phyloP scores from a whole-genome alignment of 441 rosid genomes.

The Hura crepitans region DNA sequence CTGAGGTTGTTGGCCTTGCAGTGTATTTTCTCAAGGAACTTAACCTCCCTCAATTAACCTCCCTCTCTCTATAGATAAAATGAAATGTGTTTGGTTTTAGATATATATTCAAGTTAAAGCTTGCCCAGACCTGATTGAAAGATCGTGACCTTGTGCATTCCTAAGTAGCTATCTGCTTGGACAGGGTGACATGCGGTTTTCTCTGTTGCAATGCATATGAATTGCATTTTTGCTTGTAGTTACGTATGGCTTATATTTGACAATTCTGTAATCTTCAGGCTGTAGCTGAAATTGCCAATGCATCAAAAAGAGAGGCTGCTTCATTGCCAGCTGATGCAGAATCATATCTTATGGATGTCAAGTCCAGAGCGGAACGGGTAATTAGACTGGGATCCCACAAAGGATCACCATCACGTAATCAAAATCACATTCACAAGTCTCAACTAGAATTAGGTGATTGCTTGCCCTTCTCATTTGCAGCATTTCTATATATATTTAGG shows the following conservation, averaged over 20 bases:
- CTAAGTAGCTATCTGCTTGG: slow-evolving; percentile 3
- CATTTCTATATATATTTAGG: too few species aligned
- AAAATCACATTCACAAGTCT: slow-evolving; percentile 20
- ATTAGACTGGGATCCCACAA: slow-evolving; percentile 23
- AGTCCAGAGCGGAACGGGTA: slow-evolving; percentile 39
- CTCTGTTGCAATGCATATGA: slow-evolving; percentile 6
- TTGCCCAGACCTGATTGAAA: neutral
- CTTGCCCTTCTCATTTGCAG: neutral
- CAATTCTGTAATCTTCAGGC: slow-evolving; percentile 47
- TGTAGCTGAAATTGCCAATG: slow-evolving; percentile 69
- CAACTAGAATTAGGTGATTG: slow-evolving; percentile 30
- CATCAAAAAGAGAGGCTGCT: slow-evolving; percentile 65
- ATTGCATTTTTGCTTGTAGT: neutral
- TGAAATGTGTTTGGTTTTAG: neutral
- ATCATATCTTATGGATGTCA: slow-evolving; percentile 40
- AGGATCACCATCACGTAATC: slow-evolving; percentile 28
- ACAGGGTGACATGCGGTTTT: neutral
- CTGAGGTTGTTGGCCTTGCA: neutral
- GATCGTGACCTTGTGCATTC: too few species aligned
- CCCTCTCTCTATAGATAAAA: neutral
- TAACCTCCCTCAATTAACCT: neutral
- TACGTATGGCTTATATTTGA: neutral
- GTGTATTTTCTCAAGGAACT: neutral
- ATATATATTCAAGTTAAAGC: neutral
- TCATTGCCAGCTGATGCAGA: slow-evolving; percentile 52